phyloP scores from a whole-genome alignment of 257 asterid species.

The Rauvolfia tetraphylla region DNA sequence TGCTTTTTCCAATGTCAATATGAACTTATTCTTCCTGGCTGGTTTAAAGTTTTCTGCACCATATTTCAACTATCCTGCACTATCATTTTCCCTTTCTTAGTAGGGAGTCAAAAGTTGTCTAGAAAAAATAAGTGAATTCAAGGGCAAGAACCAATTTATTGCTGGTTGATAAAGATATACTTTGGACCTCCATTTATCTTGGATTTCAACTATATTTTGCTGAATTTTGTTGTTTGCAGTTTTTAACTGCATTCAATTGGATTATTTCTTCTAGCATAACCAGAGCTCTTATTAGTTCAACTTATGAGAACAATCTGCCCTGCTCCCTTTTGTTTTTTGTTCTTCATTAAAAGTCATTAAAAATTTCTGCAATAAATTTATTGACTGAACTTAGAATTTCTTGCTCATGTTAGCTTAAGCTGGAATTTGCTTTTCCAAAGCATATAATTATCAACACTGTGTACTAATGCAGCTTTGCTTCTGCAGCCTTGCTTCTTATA shows the following conservation, averaged over 20 bases:
- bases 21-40: neutral
- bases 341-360: neutral
- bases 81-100: neutral
- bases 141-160: neutral
- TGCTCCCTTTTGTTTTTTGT: neutral
- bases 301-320: neutral
- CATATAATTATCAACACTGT: conserved; percentile 13
- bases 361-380: neutral
- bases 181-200: neutral
- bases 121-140: neutral
- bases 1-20: neutral
- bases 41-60: neutral
- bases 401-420: neutral
- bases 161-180: neutral
- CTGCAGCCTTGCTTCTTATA: conserved; percentile 92
- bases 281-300: neutral
- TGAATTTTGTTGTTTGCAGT: neutral
- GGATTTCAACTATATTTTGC: neutral
- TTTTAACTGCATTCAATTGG: neutral
- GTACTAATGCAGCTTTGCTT: conserved; percentile 18
- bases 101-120: neutral
- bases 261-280: neutral
- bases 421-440: neutral
- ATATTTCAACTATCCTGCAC: neutral
- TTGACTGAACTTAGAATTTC: neutral